Percentiles rank a stretch among this genome's conserved stretches.
Evolutionary conservation across 73 alveolate genomes (phyloP).

Genomic region (Paramecium biaurelia): DNA sequence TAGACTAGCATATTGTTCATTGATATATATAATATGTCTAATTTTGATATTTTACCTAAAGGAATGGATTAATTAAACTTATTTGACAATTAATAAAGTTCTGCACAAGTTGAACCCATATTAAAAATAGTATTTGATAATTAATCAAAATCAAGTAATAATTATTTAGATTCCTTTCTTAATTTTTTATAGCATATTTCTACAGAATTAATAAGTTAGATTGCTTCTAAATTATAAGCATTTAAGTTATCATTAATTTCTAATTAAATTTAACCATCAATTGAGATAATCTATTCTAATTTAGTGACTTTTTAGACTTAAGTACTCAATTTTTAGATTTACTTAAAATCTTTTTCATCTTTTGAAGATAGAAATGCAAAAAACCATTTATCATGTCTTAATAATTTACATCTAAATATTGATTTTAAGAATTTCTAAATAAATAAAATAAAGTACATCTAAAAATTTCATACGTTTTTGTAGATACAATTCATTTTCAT

Average conservation of each 20-base stretch:
- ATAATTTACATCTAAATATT: not conserved
- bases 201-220: not conserved
- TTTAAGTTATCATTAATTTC: not conserved
- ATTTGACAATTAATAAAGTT: not conserved
- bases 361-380: conserved; percentile 11
- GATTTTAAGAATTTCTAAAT: conserved; percentile 1
- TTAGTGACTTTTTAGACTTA: not conserved
- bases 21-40: not conserved
- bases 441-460: not conserved
- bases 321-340: not conserved
- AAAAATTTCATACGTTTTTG: conserved; percentile 47
- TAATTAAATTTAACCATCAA: conserved; percentile 9
- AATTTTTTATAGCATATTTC: not conserved
- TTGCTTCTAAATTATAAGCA: not conserved
- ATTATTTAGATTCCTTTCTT: not conserved
- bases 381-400: conserved; percentile 50
- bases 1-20: conserved; percentile 29
- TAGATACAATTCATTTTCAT: not conserved
- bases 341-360: conserved; percentile 34
- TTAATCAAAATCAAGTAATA: conserved; percentile 41
- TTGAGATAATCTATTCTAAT: not conserved
- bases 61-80: not conserved
- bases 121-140: conserved; percentile 34
- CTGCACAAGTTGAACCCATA: conserved; percentile 33
- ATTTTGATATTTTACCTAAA: not conserved